Evolutionary conservation across 177 flowering plant genomes (phyloP).

Genomic region (Vitis hybrid): DNA sequence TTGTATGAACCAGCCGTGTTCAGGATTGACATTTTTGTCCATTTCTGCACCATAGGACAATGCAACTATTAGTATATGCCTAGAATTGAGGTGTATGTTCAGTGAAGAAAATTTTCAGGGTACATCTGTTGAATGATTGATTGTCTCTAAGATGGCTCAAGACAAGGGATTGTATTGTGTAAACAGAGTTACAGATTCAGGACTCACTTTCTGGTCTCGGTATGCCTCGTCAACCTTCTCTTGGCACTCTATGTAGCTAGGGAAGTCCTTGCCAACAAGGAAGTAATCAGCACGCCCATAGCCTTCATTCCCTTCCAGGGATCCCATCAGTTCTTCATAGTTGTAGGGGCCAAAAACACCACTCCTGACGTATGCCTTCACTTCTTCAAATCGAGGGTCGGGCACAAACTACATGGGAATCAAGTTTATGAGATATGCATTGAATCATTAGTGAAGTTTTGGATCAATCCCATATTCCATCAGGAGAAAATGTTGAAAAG

Average conservation of each 20-base stretch:
- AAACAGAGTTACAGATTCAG: background rate
- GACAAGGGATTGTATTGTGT: too few relatives aligned
- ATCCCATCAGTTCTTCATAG: slow-evolving; percentile 75
- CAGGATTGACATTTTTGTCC: slow-evolving; percentile 94
- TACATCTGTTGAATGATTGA: too few relatives aligned
- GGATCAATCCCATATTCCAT: too few relatives aligned
- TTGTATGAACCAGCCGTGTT: slow-evolving; percentile 93
- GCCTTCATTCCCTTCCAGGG: slow-evolving; percentile 95
- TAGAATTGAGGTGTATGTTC: too few relatives aligned
- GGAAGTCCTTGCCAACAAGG: slow-evolving; percentile 96
- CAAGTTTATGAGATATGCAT: too few relatives aligned
- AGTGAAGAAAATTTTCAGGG: too few relatives aligned
- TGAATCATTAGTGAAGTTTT: too few relatives aligned
- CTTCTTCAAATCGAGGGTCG: slow-evolving; percentile 84
- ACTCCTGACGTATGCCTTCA: slow-evolving; percentile 65
- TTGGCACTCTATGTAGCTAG: slow-evolving; percentile 93
- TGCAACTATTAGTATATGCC: slow-evolving; percentile 7
- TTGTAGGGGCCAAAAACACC: slow-evolving; percentile 69
- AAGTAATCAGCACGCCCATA: slow-evolving; percentile 89
- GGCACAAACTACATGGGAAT: slow-evolving; percentile 62
- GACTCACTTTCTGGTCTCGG: slow-evolving; percentile 67
- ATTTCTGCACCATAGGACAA: slow-evolving; percentile 50
- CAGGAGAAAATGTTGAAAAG: too few relatives aligned
- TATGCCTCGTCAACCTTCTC: slow-evolving; percentile 89
- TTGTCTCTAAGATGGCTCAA: too few relatives aligned